Percentiles rank a stretch among this genome's conserved stretches.
Evolutionary conservation across 805 yeast genomes (phyloP).

Genomic region (Barnettozyma sp.): DNA sequence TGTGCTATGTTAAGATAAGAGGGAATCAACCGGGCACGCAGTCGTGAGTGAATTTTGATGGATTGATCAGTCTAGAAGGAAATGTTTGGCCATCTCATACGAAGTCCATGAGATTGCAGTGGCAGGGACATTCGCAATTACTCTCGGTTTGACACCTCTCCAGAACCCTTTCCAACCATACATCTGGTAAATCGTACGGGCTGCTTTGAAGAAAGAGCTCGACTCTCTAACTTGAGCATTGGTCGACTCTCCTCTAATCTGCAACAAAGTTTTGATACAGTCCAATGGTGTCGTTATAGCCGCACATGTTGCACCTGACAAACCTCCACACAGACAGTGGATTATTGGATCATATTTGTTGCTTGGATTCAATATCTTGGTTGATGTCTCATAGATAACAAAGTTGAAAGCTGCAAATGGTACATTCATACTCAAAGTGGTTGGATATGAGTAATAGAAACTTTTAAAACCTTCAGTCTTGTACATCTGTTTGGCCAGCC

Average conservation of each 20-base stretch:
- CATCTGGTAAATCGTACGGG: slow-evolving; percentile 51
- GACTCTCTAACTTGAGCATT: slow-evolving; percentile 45
- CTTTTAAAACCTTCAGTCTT: slow-evolving; percentile 65
- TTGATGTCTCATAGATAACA: slow-evolving; percentile 80
- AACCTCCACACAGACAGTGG: slow-evolving; percentile 89
- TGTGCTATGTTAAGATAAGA: too few species aligned
- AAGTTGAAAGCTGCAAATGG: slow-evolving; percentile 95
- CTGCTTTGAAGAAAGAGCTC: slow-evolving; percentile 65
- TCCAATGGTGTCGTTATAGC: slow-evolving; percentile 93
- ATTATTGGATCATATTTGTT: slow-evolving; percentile 78
- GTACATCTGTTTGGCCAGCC: slow-evolving; percentile 43
- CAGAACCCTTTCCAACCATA: slow-evolving; percentile 64
- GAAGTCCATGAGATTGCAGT: slow-evolving; percentile 98
- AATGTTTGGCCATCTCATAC: slow-evolving; percentile 86
- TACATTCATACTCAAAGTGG: slow-evolving; percentile 83
- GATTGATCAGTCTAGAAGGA: slow-evolving; percentile 23
- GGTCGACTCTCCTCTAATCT: slow-evolving; percentile 58
- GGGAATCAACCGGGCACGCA: too few species aligned
- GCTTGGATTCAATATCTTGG: slow-evolving; percentile 73
- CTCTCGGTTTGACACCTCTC: slow-evolving; percentile 85
- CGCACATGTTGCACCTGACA: slow-evolving; percentile 93
- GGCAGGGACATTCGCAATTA: slow-evolving; percentile 87
- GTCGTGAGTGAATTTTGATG: too few species aligned
- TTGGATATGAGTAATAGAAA: slow-evolving; percentile 88
- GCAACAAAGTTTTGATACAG: slow-evolving; percentile 85